Conservation (phyloP, 2,329 filamentous ascomycete species). For the Leptographium procerum region DNA sequence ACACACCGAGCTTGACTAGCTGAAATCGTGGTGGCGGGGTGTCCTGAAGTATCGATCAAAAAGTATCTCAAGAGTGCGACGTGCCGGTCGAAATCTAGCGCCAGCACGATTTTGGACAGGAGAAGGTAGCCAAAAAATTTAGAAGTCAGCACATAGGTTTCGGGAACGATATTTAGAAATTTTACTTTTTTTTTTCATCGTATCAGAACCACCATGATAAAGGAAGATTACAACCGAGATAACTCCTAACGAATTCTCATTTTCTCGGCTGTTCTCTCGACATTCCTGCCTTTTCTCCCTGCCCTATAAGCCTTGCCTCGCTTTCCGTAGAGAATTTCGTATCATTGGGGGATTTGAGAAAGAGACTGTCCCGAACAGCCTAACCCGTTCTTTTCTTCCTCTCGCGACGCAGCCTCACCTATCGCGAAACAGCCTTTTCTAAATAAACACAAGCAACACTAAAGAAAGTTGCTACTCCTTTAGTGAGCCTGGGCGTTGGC, state of each 20-base stretch:
- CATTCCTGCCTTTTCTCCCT: not conserved
- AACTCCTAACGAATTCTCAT: slow-evolving; percentile 2
- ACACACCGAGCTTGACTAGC: not conserved
- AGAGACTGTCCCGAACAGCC: not conserved
- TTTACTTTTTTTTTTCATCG: not conserved
- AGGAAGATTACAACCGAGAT: not conserved
- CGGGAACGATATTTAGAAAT: not conserved
- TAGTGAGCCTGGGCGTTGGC: slow-evolving; percentile 44
- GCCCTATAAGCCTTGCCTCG: not conserved
- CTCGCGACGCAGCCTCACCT: not conserved
- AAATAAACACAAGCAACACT: not conserved
- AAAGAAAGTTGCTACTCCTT: not conserved
- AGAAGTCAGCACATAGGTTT: not conserved
- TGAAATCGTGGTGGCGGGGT: no score
- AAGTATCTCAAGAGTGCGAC: no score
- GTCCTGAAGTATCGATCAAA: no score
- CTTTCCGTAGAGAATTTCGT: not conserved
- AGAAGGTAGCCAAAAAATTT: not conserved
- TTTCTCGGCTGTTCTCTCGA: slow-evolving; percentile 1
- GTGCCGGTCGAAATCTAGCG: no score
- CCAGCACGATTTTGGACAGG: no score
- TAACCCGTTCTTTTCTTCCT: not conserved
- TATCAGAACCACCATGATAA: not conserved
- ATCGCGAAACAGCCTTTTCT: not conserved
- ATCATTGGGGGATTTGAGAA: not conserved